Evolutionary conservation across 108 stramenopile species (phyloP).

Genomic region (Licmophora abbreviata): DNA sequence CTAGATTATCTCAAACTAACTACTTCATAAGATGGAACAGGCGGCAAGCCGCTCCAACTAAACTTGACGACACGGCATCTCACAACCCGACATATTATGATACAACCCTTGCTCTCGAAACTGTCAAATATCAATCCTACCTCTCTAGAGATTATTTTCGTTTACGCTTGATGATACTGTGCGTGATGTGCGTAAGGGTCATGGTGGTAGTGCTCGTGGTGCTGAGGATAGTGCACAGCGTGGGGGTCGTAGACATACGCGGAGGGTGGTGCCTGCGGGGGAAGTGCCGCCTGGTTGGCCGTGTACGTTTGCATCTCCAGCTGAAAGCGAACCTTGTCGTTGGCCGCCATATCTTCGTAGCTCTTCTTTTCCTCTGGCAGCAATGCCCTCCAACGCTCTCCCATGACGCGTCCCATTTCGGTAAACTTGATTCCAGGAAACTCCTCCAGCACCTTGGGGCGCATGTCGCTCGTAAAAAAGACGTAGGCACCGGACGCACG

Average conservation of each 20-base stretch:
- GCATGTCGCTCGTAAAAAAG: slow-evolving; percentile 83
- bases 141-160: too few relatives aligned
- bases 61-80: too few relatives aligned
- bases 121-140: too few relatives aligned
- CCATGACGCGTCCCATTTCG: slow-evolving; percentile 84
- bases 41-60: too few relatives aligned
- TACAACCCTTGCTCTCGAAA: too few relatives aligned
- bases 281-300: slow-evolving; percentile 28
- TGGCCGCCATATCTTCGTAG: slow-evolving; percentile 77
- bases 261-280: slow-evolving; percentile 7
- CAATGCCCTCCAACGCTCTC: slow-evolving; percentile 86
- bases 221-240: neutral
- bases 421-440: slow-evolving; percentile 87
- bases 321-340: slow-evolving; percentile 85
- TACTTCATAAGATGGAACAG: too few relatives aligned
- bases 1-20: too few relatives aligned
- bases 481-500: slow-evolving; percentile 70
- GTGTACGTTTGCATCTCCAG: slow-evolving; percentile 84
- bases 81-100: too few relatives aligned
- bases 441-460: slow-evolving; percentile 73
- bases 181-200: neutral
- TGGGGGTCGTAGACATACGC: neutral
- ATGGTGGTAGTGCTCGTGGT: neutral
- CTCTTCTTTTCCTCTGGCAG: slow-evolving; percentile 73
- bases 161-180: slow-evolving; percentile 3